phyloP scores from a whole-genome alignment of 2,329 filamentous ascomycete species.

The Daldinia sp. region DNA sequence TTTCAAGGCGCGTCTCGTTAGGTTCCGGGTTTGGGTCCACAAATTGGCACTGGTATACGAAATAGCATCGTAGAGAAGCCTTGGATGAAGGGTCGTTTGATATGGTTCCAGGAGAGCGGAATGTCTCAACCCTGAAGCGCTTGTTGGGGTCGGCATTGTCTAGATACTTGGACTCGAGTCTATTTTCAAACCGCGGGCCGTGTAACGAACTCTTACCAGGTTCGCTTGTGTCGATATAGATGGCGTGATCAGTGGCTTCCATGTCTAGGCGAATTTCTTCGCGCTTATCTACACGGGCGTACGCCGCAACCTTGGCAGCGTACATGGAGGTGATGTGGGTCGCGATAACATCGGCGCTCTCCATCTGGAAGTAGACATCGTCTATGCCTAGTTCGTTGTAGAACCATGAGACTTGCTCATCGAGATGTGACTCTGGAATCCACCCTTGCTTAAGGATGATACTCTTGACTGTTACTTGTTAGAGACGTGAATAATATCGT shows the following conservation, averaged over 20 bases:
- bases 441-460: slow-evolving; percentile 83
- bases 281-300: slow-evolving; percentile 90
- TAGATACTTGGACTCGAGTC: slow-evolving; percentile 95
- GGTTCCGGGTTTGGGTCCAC: slow-evolving; percentile 78
- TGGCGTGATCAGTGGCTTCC: slow-evolving; percentile 93
- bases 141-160: slow-evolving; percentile 79
- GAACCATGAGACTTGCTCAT: slow-evolving; percentile 93
- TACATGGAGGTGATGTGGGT: slow-evolving; percentile 97
- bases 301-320: slow-evolving; percentile 94
- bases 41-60: slow-evolving; percentile 97
- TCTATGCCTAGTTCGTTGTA: slow-evolving; percentile 98
- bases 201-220: slow-evolving; percentile 81
- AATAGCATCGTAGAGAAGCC: slow-evolving; percentile 94
- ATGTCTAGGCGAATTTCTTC: slow-evolving; percentile 96
- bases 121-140: slow-evolving; percentile 95
- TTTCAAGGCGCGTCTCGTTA: slow-evolving; percentile 87
- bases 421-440: slow-evolving; percentile 85
- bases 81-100: slow-evolving; percentile 75
- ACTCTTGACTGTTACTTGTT: slow-evolving; percentile 74
- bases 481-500: slow-evolving; percentile 20
- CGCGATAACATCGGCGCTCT: slow-evolving; percentile 86
- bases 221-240: slow-evolving; percentile 97
- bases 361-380: slow-evolving; percentile 97
- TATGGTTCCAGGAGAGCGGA: slow-evolving; percentile 87
- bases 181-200: slow-evolving; percentile 92